These are phyloP conservation scores for Mycena capillaripes DNA, from an alignment of 768 basidiomycete genomes.

Conservation along the genomic window DNA sequence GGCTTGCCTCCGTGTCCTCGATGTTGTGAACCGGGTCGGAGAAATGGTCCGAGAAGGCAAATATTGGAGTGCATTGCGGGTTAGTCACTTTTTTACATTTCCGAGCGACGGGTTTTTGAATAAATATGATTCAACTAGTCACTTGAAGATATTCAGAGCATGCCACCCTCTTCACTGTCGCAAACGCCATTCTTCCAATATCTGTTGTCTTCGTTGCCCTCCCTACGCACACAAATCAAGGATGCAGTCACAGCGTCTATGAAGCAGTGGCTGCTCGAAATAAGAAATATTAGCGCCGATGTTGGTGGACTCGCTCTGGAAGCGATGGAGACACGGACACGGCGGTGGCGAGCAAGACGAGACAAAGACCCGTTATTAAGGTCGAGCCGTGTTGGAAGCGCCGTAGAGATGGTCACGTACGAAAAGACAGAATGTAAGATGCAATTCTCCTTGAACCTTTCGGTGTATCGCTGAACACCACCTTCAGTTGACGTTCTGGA, in stretches of 20 bases:
- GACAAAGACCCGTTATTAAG: constrained; percentile 88
- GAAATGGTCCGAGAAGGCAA: constrained; percentile 94
- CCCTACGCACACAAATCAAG: constrained; percentile 89
- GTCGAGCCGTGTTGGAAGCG: constrained; percentile 87
- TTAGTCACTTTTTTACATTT: constrained; percentile 63
- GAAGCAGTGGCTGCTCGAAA: constrained; percentile 97
- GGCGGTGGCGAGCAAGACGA: constrained; percentile 86
- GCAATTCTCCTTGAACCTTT: not conserved
- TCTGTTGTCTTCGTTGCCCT: constrained; percentile 92
- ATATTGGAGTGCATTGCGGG: constrained; percentile 97
- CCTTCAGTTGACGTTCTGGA: constrained; percentile 90
- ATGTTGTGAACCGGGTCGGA: constrained; percentile 92
- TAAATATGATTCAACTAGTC: constrained; percentile 69
- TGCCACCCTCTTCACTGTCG: constrained; percentile 90
- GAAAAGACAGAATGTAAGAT: constrained; percentile 94
- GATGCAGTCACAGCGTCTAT: constrained; percentile 94
- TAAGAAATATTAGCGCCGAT: constrained; percentile 87
- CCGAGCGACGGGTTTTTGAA: constrained; percentile 49
- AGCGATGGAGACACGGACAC: constrained; percentile 86
- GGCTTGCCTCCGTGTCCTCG: constrained; percentile 91
- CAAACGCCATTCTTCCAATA: constrained; percentile 95
- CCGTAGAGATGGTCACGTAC: constrained; percentile 91
- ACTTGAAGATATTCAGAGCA: constrained; percentile 93
- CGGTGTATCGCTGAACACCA: constrained; percentile 28
- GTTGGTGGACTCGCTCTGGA: constrained; percentile 92